Evolutionary conservation across 129 eudicot genomes (phyloP).

Genomic region (Chrysanthemum seticuspe): DNA sequence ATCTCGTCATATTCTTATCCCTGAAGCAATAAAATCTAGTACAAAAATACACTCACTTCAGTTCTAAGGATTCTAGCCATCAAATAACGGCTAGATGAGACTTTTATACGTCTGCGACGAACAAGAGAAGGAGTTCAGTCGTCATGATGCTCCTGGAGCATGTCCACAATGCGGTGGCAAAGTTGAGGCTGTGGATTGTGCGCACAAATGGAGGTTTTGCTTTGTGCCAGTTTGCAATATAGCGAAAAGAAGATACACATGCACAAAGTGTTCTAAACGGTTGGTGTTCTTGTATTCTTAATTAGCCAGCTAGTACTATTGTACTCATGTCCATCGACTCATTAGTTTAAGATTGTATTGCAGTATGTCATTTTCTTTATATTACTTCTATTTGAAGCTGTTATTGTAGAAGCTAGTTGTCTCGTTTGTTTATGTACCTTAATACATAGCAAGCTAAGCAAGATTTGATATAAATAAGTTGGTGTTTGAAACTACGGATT

Average conservation of each 20-base stretch:
- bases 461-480: too few species aligned
- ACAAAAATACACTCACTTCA: neutral
- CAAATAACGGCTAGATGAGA: slow-evolving; percentile 15
- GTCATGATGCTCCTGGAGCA: slow-evolving; percentile 36
- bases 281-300: slow-evolving; percentile 33
- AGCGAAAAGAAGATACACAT: slow-evolving; percentile 29
- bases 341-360: slow-evolving; percentile 7
- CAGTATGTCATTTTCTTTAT: neutral
- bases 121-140: slow-evolving; percentile 32
- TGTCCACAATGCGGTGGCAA: slow-evolving; percentile 43
- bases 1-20: slow-evolving; percentile 8
- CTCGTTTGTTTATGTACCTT: too few species aligned
- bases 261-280: slow-evolving; percentile 33
- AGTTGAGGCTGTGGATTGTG: slow-evolving; percentile 34
- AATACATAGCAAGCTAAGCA: too few species aligned
- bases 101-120: slow-evolving; percentile 29
- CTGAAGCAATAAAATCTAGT: slow-evolving; percentile 3
- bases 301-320: neutral
- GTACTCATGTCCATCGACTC: neutral
- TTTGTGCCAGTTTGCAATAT: slow-evolving; percentile 36
- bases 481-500: too few species aligned
- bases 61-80: neutral
- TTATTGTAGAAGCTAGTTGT: too few species aligned
- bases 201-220: slow-evolving; percentile 36
- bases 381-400: neutral